phyloP scores from a whole-genome alignment of 345 rosid species.

The Sonneratia caseolaris region DNA sequence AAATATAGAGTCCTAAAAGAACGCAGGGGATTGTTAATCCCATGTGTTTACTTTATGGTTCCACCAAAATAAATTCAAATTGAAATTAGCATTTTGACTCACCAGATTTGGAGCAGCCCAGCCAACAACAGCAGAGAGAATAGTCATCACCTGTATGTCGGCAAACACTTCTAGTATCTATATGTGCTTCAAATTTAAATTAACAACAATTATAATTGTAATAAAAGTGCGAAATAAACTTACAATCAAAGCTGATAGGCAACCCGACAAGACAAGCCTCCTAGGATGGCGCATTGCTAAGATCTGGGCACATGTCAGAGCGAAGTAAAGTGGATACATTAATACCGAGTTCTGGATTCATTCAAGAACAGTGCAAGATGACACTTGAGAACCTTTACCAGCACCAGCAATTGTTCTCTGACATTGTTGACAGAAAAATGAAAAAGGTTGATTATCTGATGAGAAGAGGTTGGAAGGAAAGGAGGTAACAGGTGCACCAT shows the following conservation, averaged over 20 bases:
- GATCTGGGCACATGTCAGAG: constrained; percentile 38
- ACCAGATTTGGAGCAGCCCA: constrained; percentile 98
- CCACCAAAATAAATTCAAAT: background rate
- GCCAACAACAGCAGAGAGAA: constrained; percentile 72
- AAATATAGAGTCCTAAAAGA: background rate
- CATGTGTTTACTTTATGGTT: background rate
- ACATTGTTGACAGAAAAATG: background rate
- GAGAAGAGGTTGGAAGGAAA: background rate
- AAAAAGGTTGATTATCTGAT: background rate
- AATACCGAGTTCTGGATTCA: background rate
- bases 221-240: constrained; percentile 15
- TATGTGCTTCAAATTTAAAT: background rate
- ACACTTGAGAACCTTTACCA: background rate
- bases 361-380: background rate
- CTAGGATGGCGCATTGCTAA: constrained; percentile 98
- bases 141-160: constrained; percentile 67
- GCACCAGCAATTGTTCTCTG: background rate
- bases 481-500: background rate
- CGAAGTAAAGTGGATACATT: background rate
- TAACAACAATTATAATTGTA: background rate
- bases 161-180: constrained; percentile 5
- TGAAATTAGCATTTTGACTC: constrained; percentile 19
- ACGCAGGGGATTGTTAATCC: background rate
- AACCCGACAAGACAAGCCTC: constrained; percentile 89
- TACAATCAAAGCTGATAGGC: constrained; percentile 64